phyloP scores from a whole-genome alignment of 345 rosid genomes.

The Corchorus capsularis region DNA sequence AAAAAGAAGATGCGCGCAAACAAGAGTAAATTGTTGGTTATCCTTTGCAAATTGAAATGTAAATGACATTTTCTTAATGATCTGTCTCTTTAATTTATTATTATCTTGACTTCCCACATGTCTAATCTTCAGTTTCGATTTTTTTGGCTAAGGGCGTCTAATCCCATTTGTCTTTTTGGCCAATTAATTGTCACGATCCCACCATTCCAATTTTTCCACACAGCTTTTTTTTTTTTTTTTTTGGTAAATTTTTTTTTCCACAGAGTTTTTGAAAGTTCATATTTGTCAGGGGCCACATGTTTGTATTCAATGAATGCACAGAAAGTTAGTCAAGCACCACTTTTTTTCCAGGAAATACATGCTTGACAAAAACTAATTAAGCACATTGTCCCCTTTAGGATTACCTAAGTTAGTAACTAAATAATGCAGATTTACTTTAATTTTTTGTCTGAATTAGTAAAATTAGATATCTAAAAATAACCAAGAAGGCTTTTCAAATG shows the following conservation, averaged over 20 bases:
- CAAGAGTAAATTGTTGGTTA: not conserved
- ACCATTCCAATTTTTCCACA: too few species aligned
- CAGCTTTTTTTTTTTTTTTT: too few species aligned
- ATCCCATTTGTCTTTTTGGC: not conserved
- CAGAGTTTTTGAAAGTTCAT: not conserved
- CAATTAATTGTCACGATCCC: too few species aligned
- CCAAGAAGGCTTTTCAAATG: not conserved
- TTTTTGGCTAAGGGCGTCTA: not conserved
- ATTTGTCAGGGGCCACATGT: not conserved
- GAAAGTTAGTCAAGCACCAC: not conserved
- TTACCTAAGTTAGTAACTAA: too few species aligned
- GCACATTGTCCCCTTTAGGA: too few species aligned
- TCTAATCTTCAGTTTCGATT: not conserved
- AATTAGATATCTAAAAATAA: too few species aligned
- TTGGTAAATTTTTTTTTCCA: not conserved
- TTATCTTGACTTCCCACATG: not conserved
- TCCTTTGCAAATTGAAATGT: not conserved
- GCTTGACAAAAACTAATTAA: not conserved
- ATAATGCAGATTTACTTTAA: too few species aligned
- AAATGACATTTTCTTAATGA: not conserved
- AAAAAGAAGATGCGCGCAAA: too few species aligned
- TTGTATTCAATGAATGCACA: not conserved
- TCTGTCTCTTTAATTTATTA: not conserved
- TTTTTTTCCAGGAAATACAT: not conserved
- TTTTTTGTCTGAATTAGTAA: too few species aligned